Evolutionary conservation across 2,329 filamentous ascomycete species (phyloP).

Genomic region (Emergomyces pasteurianus): DNA sequence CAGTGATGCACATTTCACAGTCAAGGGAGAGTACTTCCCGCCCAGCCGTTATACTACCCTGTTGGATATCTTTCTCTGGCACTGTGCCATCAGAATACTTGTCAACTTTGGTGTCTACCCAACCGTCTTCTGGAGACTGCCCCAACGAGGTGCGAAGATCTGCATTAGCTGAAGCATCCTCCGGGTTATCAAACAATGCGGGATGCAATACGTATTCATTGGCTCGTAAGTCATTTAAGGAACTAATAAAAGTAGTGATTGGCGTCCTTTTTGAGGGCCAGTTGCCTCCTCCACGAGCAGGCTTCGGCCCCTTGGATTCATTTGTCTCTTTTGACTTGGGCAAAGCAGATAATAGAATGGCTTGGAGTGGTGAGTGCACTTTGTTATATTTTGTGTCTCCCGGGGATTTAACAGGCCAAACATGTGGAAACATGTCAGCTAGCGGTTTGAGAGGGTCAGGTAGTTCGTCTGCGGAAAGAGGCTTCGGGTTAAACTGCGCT

Average conservation of each 20-base stretch:
- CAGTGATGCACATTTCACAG: slow-evolving; percentile 95
- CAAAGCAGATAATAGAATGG: slow-evolving; percentile 65
- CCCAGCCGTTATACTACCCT: slow-evolving; percentile 73
- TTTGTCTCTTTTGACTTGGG: slow-evolving; percentile 56
- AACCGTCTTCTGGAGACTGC: slow-evolving; percentile 50
- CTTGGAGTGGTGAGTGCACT: slow-evolving; percentile 76
- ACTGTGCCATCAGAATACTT: slow-evolving; percentile 54
- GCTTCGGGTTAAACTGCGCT: slow-evolving; percentile 22
- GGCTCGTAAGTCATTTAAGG: slow-evolving; percentile 60
- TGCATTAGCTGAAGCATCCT: slow-evolving; percentile 43
- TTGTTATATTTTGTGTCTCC: slow-evolving; percentile 71
- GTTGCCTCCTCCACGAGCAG: slow-evolving; percentile 49
- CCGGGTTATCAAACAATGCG: slow-evolving; percentile 49
- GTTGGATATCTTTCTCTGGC: slow-evolving; percentile 58
- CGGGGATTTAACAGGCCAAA: slow-evolving; percentile 82
- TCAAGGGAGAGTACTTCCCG: slow-evolving; percentile 71
- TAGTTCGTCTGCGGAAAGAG: slow-evolving; percentile 20
- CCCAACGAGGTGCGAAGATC: slow-evolving; percentile 40
- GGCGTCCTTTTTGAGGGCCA: slow-evolving; percentile 66
- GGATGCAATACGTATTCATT: slow-evolving; percentile 82
- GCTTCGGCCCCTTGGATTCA: slow-evolving; percentile 42
- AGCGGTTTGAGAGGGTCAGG: slow-evolving; percentile 51
- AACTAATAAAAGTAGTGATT: slow-evolving; percentile 68
- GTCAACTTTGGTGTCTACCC: slow-evolving; percentile 67
- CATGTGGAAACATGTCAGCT: slow-evolving; percentile 68